Percentiles rank a stretch among this genome's conserved stretches.
These are phyloP conservation scores for Kitagawia praeruptora DNA, from an alignment of 129 eudicot genomes.

Conservation along the genomic window DNA sequence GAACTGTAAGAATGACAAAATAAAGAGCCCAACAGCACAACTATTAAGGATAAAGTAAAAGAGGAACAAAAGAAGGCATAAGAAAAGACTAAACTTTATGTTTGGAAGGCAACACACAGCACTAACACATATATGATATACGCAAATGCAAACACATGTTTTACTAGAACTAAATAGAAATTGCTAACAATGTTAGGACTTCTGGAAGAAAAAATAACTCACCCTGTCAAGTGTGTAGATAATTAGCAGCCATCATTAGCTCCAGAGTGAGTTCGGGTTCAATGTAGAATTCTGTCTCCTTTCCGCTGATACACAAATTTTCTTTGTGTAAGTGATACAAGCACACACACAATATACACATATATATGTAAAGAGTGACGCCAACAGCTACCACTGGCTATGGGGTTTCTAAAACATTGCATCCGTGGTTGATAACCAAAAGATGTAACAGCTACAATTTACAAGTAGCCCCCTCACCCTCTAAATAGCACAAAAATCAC, in stretches of 20 bases:
- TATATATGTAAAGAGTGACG: background rate
- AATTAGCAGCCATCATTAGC: conserved; percentile 98
- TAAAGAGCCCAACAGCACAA: background rate
- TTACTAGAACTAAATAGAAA: background rate
- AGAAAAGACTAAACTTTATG: background rate
- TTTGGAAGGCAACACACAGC: background rate
- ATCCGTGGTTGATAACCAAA: background rate
- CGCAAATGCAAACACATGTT: background rate
- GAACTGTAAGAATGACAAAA: background rate
- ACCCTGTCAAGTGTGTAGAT: conserved; percentile 60
- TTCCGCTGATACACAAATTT: conserved; percentile 50
- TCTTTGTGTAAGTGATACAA: background rate
- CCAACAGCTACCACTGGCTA: background rate
- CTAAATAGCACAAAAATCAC: too few species aligned
- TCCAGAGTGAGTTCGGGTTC: conserved; percentile 97
- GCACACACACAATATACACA: background rate
- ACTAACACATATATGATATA: background rate
- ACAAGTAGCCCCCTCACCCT: background rate
- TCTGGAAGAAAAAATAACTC: background rate
- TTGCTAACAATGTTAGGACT: background rate
- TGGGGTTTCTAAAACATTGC: background rate
- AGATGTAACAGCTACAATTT: background rate
- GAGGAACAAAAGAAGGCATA: background rate
- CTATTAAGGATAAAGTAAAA: background rate
- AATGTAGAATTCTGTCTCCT: conserved; percentile 95